Evolutionary conservation across 73 alveolate genomes (phyloP).

Genomic region (Tetrahymena malaccensis): DNA sequence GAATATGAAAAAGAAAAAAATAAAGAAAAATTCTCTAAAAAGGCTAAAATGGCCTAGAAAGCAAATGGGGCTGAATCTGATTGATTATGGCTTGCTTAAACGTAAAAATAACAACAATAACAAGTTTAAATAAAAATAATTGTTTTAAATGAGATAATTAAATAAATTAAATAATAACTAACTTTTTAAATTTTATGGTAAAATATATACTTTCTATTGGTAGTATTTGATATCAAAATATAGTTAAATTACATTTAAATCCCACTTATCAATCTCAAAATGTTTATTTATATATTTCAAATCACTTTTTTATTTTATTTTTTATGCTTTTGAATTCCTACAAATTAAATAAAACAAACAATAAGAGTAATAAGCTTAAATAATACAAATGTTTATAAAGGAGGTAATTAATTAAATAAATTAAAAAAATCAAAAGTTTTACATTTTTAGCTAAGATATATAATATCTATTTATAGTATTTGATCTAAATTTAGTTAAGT

Average conservation of each 20-base stretch:
- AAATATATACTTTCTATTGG: not conserved
- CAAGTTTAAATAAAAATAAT: not conserved
- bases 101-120: not conserved
- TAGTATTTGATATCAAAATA: not conserved
- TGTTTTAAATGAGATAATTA: not conserved
- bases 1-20: constrained; percentile 23
- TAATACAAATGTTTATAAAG: not conserved
- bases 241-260: not conserved
- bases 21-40: constrained; percentile 17
- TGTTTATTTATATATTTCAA: too few relatives aligned
- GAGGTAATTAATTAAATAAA: too few relatives aligned
- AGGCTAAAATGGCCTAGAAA: not conserved
- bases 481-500: not conserved
- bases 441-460: too few relatives aligned
- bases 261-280: too few relatives aligned
- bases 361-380: not conserved
- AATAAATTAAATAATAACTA: too few relatives aligned
- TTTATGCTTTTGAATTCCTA: too few relatives aligned
- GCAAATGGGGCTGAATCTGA: not conserved
- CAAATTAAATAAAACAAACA: too few relatives aligned
- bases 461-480: not conserved
- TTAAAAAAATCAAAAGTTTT: too few relatives aligned
- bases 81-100: not conserved
- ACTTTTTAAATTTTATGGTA: not conserved
- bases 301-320: too few relatives aligned